Base-by-base conservation (phyloP, 345 rosid species). In the Mangifera indica region DNA sequence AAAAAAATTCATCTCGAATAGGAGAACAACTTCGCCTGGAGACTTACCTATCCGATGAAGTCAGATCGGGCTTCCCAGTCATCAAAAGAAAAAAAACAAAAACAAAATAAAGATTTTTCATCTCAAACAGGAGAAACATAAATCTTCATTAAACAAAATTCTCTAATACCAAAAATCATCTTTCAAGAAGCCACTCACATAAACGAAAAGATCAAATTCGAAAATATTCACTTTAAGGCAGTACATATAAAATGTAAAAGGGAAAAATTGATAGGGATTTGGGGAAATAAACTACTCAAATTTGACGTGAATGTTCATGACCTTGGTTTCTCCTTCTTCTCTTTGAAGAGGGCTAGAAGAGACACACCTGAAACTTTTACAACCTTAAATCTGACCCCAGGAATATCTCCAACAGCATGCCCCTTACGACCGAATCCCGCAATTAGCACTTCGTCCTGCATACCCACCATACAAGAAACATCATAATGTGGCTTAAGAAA, bases 341-440 rank as follows among this genome's bases (percentile, higher is more conserved):
- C 89, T 76, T 88, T 89, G 73, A 85, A 87, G 10, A 89, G 87
- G 8, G 91, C 93, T 59, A 82, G 72, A 60, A 89, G 91, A 34
- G 93, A 89, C 40, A 89, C 91, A 60, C 89, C 91, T 63, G 93
- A 89, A 2, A 87, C 91, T 83, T 84, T 89, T 68, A 87, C 93
- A 7, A 87, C 91, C 91, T 89, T 89, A 78, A 89, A 89, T 74
- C 93, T 81, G 29, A 89, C 93, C 56, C 93, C 89, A 66, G 91
- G 91, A 87, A 85, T 87, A 89, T 85, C 91, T 76, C 93, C 93
- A 0, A 88, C 90, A 0, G 93, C 87, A 72, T 86, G 93, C 7
- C 85, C 85, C 72, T 82, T 82, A 4, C 82, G 63, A 18, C 93
- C 93, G 66, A 86, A 88, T 60, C 90, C 93, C 72, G 91, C 89